phyloP scores from a whole-genome alignment of 176 grass and related monocot genomes.

The Juncus inflexus region DNA sequence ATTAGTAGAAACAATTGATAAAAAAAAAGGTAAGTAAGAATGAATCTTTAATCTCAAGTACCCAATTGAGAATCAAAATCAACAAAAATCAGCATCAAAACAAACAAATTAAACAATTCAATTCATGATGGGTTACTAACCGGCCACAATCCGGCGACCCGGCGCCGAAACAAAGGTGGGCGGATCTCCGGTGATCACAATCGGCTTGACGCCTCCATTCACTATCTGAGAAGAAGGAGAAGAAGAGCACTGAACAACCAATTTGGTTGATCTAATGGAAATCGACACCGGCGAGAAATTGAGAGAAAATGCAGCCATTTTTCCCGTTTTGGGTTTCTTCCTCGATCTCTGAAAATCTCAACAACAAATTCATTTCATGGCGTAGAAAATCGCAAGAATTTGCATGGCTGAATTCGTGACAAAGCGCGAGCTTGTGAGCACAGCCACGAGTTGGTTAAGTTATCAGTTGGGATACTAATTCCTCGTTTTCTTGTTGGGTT shows the following conservation, averaged over 20 bases:
- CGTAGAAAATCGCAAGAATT: background rate
- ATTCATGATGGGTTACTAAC: constrained; percentile 22
- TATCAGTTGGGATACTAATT: background rate
- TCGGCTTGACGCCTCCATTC: constrained; percentile 26
- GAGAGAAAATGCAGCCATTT: constrained; percentile 52
- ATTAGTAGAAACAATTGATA: constrained; percentile 6
- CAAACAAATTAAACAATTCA: background rate
- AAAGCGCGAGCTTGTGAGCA: background rate
- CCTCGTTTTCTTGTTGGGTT: too few relatives aligned
- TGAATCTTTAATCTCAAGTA: background rate
- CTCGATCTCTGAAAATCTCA: background rate
- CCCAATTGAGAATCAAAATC: background rate
- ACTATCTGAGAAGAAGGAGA: constrained; percentile 14
- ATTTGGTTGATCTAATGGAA: constrained; percentile 5
- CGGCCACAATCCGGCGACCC: constrained; percentile 78
- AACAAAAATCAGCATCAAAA: background rate
- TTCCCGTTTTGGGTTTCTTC: background rate
- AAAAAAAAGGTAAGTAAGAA: background rate
- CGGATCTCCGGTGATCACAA: constrained; percentile 61
- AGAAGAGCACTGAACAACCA: constrained; percentile 20
- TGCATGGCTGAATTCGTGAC: background rate
- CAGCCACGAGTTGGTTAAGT: constrained; percentile 16
- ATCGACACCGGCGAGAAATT: constrained; percentile 17
- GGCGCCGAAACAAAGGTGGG: constrained; percentile 71
- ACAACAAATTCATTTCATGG: background rate